Percentiles rank a stretch among this genome's conserved stretches.
phyloP scores from a whole-genome alignment of 2,329 filamentous ascomycete genomes.

The Neonectria neomacrospora region DNA sequence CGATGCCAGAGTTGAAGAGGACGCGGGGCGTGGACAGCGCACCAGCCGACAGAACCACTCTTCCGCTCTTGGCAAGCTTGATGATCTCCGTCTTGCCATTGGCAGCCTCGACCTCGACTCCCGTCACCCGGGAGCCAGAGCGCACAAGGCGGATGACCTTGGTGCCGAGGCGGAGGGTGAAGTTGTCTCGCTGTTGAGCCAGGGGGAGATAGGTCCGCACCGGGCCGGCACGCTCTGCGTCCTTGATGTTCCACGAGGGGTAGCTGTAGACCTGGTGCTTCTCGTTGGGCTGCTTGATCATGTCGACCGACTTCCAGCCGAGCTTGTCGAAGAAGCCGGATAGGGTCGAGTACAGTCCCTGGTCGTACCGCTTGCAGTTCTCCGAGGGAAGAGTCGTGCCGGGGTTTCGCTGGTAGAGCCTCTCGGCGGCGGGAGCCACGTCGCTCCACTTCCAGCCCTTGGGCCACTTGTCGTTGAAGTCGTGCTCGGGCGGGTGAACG shows the following conservation, averaged over 20 bases:
- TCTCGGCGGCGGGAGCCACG: constrained; percentile 66
- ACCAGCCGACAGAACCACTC: constrained; percentile 74
- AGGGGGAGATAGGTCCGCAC: constrained; percentile 75
- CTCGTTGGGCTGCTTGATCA: constrained; percentile 67
- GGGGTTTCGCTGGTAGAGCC: constrained; percentile 66
- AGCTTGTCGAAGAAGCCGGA: constrained; percentile 66
- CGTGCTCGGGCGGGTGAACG: constrained; percentile 71
- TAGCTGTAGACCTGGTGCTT: constrained; percentile 75
- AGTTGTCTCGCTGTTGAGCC: constrained; percentile 69
- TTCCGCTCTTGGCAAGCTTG: constrained; percentile 68
- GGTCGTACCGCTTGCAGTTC: constrained; percentile 74
- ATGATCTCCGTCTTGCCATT: constrained; percentile 64
- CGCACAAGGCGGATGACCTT: constrained; percentile 73
- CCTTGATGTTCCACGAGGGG: constrained; percentile 73
- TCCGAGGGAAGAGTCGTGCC: constrained; percentile 69
- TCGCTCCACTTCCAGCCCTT: constrained; percentile 70
- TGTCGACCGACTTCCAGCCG: constrained; percentile 71
- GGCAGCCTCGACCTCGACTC: constrained; percentile 70
- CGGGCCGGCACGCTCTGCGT: constrained; percentile 75
- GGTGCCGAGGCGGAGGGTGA: constrained; percentile 72
- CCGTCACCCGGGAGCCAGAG: constrained; percentile 68
- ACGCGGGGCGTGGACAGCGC: constrained; percentile 75
- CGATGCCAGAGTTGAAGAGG: constrained; percentile 69
- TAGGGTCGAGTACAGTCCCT: constrained; percentile 71
- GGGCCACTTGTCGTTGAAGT: constrained; percentile 79